A percentile compares a stretch with the other conserved stretches of the same genome.
Evolutionary conservation across 225 moss, liverwort and hornwort genomes (phyloP).

Genomic region (Polytrichum commune): DNA sequence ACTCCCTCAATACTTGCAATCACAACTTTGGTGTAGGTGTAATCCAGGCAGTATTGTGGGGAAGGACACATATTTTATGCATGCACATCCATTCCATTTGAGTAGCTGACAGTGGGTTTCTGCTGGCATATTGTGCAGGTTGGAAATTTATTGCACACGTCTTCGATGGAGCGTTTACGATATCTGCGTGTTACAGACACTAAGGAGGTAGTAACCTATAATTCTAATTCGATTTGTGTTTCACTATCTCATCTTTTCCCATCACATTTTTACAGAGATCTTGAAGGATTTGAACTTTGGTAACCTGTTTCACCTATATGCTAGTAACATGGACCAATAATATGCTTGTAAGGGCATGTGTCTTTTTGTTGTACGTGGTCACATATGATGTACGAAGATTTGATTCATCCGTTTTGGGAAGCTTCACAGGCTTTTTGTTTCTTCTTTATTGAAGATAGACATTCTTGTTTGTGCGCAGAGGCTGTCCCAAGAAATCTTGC

Average conservation of each 20-base stretch:
- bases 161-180: constrained; percentile 49
- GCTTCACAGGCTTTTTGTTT: neutral
- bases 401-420: neutral
- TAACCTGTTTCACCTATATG: no score
- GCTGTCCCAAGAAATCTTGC: constrained; percentile 25
- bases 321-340: no score
- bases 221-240: neutral
- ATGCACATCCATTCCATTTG: no score
- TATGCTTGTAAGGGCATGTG: neutral
- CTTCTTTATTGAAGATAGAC: no score
- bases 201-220: constrained; percentile 42
- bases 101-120: neutral
- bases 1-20: no score
- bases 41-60: no score
- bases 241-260: neutral
- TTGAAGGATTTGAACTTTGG: neutral
- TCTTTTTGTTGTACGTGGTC: neutral
- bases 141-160: constrained; percentile 55
- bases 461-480: constrained; percentile 24
- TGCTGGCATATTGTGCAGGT: constrained; percentile 39
- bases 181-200: constrained; percentile 70
- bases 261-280: neutral
- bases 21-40: no score
- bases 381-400: neutral
- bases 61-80: no score